A percentile compares a stretch with the other conserved stretches of the same genome.
phyloP scores from a whole-genome alignment of 192 early-diverging fungal genomes.

The Rhizoclosmatium sp. region DNA sequence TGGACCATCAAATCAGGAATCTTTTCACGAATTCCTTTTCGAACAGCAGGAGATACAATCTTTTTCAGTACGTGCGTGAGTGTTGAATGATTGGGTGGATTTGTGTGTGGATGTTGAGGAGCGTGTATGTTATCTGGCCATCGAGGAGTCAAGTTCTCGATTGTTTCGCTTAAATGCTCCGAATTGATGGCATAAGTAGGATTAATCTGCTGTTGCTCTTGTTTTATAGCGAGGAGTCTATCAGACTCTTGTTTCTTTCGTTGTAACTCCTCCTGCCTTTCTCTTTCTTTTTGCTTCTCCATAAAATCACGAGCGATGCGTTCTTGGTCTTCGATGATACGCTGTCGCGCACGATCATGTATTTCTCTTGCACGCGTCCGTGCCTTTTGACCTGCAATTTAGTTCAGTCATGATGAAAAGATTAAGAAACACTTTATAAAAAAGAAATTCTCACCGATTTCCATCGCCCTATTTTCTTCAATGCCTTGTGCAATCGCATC shows the following conservation, averaged over 20 bases:
- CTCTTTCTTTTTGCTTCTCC: neutral
- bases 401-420: neutral
- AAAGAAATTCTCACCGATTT: conserved; percentile 16
- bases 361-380: conserved; percentile 34
- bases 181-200: conserved; percentile 3
- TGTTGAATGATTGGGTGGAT: neutral
- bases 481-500: conserved; percentile 15
- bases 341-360: conserved; percentile 12
- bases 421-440: neutral
- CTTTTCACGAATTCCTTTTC: conserved; percentile 28
- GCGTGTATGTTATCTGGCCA: conserved; percentile 32
- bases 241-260: neutral
- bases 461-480: conserved; percentile 25
- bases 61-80: conserved; percentile 20
- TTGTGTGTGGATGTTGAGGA: conserved; percentile 19
- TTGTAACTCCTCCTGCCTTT: conserved; percentile 2
- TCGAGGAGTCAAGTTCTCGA: conserved; percentile 18
- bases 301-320: neutral
- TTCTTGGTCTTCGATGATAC: conserved; percentile 15
- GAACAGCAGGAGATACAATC: conserved; percentile 30
- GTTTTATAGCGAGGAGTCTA: neutral
- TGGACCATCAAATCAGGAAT: conserved; percentile 43
- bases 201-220: conserved; percentile 6
- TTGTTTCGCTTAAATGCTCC: neutral
- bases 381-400: conserved; percentile 9